phyloP scores from a whole-genome alignment of 352 stramenopile species.

The Globisporangium mamillatum region DNA sequence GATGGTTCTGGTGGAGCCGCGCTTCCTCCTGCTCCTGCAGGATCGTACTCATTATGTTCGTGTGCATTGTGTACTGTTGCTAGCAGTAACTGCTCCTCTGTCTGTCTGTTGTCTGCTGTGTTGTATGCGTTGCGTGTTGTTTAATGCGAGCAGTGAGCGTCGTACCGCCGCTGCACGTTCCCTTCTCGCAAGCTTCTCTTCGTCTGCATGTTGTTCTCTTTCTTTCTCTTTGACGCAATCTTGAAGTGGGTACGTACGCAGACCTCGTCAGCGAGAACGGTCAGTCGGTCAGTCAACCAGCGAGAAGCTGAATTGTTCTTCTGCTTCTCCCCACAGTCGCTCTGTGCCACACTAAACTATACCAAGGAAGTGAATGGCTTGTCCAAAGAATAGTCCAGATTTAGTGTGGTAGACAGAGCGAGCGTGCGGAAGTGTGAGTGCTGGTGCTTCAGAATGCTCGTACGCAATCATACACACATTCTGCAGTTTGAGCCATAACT shows the following conservation, averaged over 20 bases:
- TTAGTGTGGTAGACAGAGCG: background rate
- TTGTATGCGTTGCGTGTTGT: background rate
- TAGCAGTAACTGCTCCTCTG: background rate
- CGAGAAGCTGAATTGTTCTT: slow-evolving; percentile 5
- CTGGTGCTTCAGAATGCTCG: background rate
- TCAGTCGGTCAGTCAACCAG: background rate
- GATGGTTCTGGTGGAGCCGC: background rate
- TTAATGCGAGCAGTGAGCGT: background rate
- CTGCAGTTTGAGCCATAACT: background rate
- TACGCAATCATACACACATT: slow-evolving; percentile 1
- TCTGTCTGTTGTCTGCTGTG: background rate
- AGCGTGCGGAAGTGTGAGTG: background rate
- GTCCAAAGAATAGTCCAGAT: background rate
- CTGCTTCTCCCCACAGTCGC: background rate
- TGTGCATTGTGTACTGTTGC: slow-evolving; percentile 4
- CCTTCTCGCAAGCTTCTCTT: background rate
- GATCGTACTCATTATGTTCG: slow-evolving; percentile 1
- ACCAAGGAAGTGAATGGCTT: background rate
- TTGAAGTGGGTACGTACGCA: slow-evolving; percentile 2
- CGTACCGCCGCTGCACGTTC: background rate
- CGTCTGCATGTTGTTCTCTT: slow-evolving; percentile 7
- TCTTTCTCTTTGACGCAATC: slow-evolving; percentile 11
- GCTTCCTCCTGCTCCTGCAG: slow-evolving; percentile 13
- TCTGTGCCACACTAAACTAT: background rate
- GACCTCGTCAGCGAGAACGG: background rate